Conservation (phyloP, 345 rosid genomes). For the Xanthoceras sorbifolium region DNA sequence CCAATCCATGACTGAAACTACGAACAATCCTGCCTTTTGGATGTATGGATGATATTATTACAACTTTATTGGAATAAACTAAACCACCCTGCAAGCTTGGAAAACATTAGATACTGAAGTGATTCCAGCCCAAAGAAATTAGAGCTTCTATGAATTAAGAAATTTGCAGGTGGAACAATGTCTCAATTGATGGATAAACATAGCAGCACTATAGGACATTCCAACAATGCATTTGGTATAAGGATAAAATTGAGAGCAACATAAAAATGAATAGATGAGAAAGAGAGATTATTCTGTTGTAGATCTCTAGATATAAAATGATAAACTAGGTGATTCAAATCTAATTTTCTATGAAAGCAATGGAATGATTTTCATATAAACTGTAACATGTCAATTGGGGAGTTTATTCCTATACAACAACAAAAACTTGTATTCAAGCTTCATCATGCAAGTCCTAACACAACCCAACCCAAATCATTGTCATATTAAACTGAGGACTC, state of each 20-base stretch:
- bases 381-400: neutral
- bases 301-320: neutral
- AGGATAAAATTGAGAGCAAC: neutral
- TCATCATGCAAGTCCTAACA: conserved; percentile 9
- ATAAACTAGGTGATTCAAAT: neutral
- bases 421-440: neutral
- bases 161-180: neutral
- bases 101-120: conserved; percentile 14
- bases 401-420: neutral
- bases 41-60: conserved; percentile 51
- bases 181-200: neutral
- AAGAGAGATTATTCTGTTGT: neutral
- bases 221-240: neutral
- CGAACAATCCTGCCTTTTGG: conserved; percentile 50
- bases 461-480: neutral
- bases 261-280: neutral
- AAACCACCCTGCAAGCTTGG: conserved; percentile 67
- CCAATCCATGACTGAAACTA: conserved; percentile 54
- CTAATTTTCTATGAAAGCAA: neutral
- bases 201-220: neutral
- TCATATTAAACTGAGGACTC: neutral
- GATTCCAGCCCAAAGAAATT: neutral
- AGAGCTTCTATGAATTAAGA: neutral
- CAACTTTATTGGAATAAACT: conserved; percentile 77
- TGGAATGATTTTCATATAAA: neutral